phyloP scores from a whole-genome alignment of 2,329 filamentous ascomycete species.

The Zymoseptoria pseudotritici region DNA sequence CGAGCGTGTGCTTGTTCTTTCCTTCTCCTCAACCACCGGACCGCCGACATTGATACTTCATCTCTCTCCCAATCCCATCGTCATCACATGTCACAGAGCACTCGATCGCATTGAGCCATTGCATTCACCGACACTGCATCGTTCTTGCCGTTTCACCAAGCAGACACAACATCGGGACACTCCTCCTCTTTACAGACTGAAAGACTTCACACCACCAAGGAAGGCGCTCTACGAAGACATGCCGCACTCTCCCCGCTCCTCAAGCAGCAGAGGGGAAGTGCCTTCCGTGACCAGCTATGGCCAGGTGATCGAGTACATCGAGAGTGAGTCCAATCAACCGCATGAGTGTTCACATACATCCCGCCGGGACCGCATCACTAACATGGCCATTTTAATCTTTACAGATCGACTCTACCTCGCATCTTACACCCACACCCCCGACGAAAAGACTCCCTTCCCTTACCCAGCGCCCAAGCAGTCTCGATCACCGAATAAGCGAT shows the following conservation, averaged over 20 bases:
- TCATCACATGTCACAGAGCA: background rate
- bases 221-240: conserved; percentile 11
- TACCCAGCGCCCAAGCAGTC: conserved; percentile 54
- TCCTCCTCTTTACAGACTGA: background rate
- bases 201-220: background rate
- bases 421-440: conserved; percentile 77
- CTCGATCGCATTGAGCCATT: background rate
- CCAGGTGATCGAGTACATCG: conserved; percentile 93
- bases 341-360: background rate
- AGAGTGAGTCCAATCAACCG: conserved; percentile 52
- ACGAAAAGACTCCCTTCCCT: conserved; percentile 75
- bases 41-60: background rate
- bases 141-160: background rate
- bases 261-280: conserved; percentile 20
- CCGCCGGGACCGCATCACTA: conserved; percentile 20
- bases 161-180: background rate
- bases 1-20: background rate
- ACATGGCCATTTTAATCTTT: conserved; percentile 28
- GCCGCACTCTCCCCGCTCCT: conserved; percentile 23
- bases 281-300: conserved; percentile 54
- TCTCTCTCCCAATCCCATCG: background rate
- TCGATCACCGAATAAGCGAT: conserved; percentile 67
- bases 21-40: background rate
- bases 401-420: conserved; percentile 90
- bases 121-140: background rate